Evolutionary conservation across 805 yeast genomes (phyloP), one percentile per base, ranked within the genome.

Genomic region (Jamesozyma lodderae): DNA sequence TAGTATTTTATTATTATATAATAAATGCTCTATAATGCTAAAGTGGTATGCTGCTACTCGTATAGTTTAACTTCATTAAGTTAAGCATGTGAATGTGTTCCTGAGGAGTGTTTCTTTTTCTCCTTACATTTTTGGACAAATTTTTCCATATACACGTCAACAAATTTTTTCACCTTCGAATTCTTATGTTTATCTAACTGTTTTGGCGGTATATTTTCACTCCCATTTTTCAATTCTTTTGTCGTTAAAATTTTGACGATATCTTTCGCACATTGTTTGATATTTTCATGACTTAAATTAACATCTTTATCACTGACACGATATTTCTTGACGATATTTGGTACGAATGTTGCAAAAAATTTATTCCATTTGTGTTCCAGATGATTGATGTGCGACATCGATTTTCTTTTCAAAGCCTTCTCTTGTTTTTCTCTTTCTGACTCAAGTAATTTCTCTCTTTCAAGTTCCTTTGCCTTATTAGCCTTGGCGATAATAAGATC

Each of bases 241-340:
- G 70, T 68, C 0, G 78, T 74, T 31, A 92, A 64, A 0, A 67
- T 61, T 45, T 77, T 72, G 4, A 80, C 86, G 41, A 90, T 75
- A 35, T 87, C 95, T 43, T 76, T 73, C 2, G 95, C 84, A 60
- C 87, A 81, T 27, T 70, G 70, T 60, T 88, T 90, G 36, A 85
- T 53, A 40, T 75, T 69, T 4, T 82, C 94, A 41, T 75, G 77
- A 4, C 86, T 87, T 17, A 90, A 66, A 1, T 33, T 29, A 7
- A 46, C 24, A 38, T 76, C 78, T 2, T 66, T 55, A n/a, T n/a
- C n/a, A n/a, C n/a, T n/a, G n/a, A n/a, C n/a, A 46, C 75, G 80
- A 57, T 81, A 75, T 47, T 73, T 75, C 46, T 77, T 77, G 38
- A 88, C 67, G 52, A 82, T 59, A 51, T 87, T 86, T 8, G 96